Base-by-base conservation (phyloP, 441 rosid species). In the Flueggea neowawraea region DNA sequence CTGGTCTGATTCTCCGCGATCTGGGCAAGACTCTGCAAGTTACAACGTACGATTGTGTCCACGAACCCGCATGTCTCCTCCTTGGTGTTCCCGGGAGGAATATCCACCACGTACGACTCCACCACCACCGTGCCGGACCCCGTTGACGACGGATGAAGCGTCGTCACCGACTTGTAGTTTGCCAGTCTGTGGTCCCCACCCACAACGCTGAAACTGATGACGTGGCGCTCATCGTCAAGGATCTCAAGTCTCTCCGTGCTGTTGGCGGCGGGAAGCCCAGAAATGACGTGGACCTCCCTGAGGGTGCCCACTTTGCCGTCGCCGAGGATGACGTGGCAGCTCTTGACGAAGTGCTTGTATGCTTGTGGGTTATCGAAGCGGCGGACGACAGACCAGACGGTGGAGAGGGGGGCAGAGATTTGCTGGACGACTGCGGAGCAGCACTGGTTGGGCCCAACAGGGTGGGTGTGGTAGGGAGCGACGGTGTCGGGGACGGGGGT, bases 141-240 rank as follows among this genome's bases (percentile, higher is more conserved):
- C 11, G 54, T 47, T 0, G 76, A 69, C 4, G 78, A 60, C 41
- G 74, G 56, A 56, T 90, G 96, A 52, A 90, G 75, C n/a, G 95
- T 82, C 14, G 91, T 90, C 11, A 87, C 95, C 6, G 96, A 90
- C 62, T 69, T 71, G 80, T 90, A 90, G 70, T 90, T 87, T 5
- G 63, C 64, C 7, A 90, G 85, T n/a, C 96, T 81, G 58, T 90
- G 97, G 45, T 80, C 95, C 51, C 97, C 97, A 22, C 97, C 97
- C 1, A 87, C 82, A 10, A 87, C 85, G 69, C 89, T 78, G 70
- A 87, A 87, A 66, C 95, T 82, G 36, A 90, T 73, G 71, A 90
- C 89, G 57, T 86, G 89, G 14, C 64, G 76, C 60, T 85, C 89
- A 4, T 88, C 92, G 63, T 90, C 97, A 2, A 88, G 81, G 64